These are phyloP conservation scores for Ophiosphaerella herpotricha DNA, from an alignment of 2,329 filamentous ascomycete genomes.

Conservation along the genomic window DNA sequence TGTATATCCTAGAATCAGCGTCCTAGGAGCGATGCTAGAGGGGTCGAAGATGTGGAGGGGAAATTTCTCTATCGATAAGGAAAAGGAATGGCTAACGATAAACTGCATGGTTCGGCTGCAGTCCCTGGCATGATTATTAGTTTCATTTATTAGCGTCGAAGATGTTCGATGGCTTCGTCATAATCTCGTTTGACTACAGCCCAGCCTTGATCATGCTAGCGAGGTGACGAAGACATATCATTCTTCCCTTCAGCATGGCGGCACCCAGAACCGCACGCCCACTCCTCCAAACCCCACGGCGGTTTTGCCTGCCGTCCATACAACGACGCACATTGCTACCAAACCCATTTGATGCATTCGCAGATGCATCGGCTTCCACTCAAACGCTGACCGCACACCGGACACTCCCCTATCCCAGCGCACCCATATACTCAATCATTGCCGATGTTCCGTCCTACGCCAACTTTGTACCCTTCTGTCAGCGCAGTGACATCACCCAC, in stretches of 20 bases:
- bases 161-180: constrained; percentile 10
- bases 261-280: constrained; percentile 34
- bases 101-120: constrained; percentile 9
- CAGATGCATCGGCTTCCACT: constrained; percentile 37
- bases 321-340: constrained; percentile 50
- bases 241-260: constrained; percentile 26
- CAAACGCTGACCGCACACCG: constrained; percentile 75
- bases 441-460: constrained; percentile 82
- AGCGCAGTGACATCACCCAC: constrained; percentile 73
- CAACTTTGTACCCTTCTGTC: constrained; percentile 90
- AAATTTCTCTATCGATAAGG: constrained; percentile 26
- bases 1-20: neutral
- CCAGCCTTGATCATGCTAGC: constrained; percentile 17
- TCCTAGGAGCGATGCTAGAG: neutral
- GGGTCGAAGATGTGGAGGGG: constrained; percentile 8
- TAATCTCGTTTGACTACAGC: constrained; percentile 2
- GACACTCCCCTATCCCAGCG: constrained; percentile 73
- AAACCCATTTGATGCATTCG: constrained; percentile 54
- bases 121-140: constrained; percentile 21
- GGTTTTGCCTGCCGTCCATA: constrained; percentile 12
- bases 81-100: constrained; percentile 3
- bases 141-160: constrained; percentile 24
- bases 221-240: constrained; percentile 14
- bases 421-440: constrained; percentile 79
- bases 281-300: constrained; percentile 29